phyloP scores from a whole-genome alignment of 2,329 filamentous ascomycete genomes.

The Passalora sequoiae region DNA sequence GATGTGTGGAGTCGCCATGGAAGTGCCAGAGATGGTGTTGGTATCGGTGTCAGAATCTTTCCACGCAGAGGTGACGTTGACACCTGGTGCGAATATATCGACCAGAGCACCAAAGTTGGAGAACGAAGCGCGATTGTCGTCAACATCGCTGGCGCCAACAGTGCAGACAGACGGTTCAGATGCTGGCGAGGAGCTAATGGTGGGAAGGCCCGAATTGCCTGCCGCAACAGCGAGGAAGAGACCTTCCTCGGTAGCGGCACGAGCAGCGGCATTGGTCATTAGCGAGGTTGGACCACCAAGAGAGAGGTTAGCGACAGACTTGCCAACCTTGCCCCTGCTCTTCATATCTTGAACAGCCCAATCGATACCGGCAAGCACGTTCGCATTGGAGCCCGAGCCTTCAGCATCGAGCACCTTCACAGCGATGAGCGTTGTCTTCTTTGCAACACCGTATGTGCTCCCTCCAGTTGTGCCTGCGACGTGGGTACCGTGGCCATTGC shows the following conservation, averaged over 20 bases:
- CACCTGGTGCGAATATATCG: conserved; percentile 45
- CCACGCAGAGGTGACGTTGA: conserved; percentile 45
- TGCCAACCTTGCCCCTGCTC: conserved; percentile 65
- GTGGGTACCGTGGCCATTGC: conserved; percentile 61
- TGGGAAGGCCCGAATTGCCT: conserved; percentile 35
- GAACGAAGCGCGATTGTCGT: conserved; percentile 35
- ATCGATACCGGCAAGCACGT: conserved; percentile 46
- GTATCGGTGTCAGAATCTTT: conserved; percentile 41
- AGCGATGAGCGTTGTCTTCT: conserved; percentile 43
- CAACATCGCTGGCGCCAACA: conserved; percentile 35
- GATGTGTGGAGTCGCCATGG: conserved; percentile 63
- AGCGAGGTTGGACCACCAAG: conserved; percentile 38
- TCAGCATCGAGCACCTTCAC: conserved; percentile 48
- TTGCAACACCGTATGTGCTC: conserved; percentile 54
- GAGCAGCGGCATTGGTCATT: conserved; percentile 37
- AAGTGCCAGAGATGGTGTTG: conserved; percentile 53
- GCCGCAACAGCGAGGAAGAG: conserved; percentile 39
- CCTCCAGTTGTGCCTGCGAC: conserved; percentile 59
- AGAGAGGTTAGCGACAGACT: conserved; percentile 35
- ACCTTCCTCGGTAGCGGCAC: conserved; percentile 34
- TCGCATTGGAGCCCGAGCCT: conserved; percentile 45
- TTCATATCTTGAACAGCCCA: conserved; percentile 55
- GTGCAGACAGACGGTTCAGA: conserved; percentile 33
- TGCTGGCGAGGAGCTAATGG: conserved; percentile 31
- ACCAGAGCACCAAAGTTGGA: conserved; percentile 39